Evolutionary conservation across 192 early-diverging fungal genomes (phyloP), one percentile per base, ranked within the genome.

Genomic region (Podila epicladia): DNA sequence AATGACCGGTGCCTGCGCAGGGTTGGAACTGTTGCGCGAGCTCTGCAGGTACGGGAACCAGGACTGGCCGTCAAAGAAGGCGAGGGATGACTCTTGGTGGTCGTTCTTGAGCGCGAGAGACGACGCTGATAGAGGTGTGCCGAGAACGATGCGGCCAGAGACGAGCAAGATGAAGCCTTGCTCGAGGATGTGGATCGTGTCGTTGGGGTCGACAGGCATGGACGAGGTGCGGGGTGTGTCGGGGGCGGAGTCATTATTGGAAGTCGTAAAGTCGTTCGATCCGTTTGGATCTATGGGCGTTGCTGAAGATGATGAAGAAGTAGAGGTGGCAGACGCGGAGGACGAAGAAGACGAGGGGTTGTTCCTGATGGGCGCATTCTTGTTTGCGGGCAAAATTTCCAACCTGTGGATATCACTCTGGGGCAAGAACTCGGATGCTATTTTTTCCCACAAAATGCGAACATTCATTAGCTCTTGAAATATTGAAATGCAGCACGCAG

Each of bases 21-120:
- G 57, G 12, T 13, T 28, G 50, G 75, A 71, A 50, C 19, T 41
- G 24, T 62, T 82, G n/a, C 61, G 53, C 1, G 82, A 74, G 24
- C 84, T 72, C 20, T 78, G 65, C 12, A 89, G 13, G 49, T 64
- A 86, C 2, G 87, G 87, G 71, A 82, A 87, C 79, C 84, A 86
- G 19, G 67, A 62, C 4, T 75, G 55, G 1, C 87, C 87, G 75
- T 89, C 86, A 70, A 72, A 89, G 33, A 89, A 75, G 0, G 86
- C 87, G 4, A 82, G 60, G 24, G 79, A 83, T 0, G 75, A 73
- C 58, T 85, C 82, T 33, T 86, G 86, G 62, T 64, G 72, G n/a
- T 57, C 65, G 1, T 50, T 58, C 8, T 29, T 64, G 11, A 45
- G 24, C 6, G 24, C n/a, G 53, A 55, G 24, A 0, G 53, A 55